Base-by-base conservation (phyloP, 345 rosid genomes). In the Turnera subulata region DNA sequence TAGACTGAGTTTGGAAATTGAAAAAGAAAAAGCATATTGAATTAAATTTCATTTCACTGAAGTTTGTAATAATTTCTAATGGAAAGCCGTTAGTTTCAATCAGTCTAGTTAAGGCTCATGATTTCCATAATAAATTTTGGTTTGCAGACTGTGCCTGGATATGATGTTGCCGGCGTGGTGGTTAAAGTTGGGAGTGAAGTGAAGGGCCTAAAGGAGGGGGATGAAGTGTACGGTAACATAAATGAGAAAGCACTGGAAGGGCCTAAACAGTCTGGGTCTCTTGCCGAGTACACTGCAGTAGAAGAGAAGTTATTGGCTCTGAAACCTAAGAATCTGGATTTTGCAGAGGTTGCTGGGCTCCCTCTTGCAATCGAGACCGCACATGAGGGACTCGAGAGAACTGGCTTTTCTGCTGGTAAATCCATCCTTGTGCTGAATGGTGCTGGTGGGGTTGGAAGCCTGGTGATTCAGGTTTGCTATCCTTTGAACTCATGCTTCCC, bases 391-490 rank as follows among this genome's bases (percentile, higher is more conserved):
- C 78, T 86, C 0, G 87, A 86, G 53, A 82, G 81, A 62, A 83
- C 93, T 0, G 95, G 89, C 5, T 88, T 88, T 63, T 84, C 95
- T 7, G 56, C 88, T 2, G 95, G 95, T 21, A 83, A 86, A 73
- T 88, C 95, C 0, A 80, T 92, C 70, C 95, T 92, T 45, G 86
- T 92, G 58, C 69, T 92, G 58, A 85, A 85, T 43, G 96, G 96
- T 22, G 80, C 96, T 23, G 98, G 98, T 51, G 96, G 98, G 45
- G 98, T 92, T 76, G 98, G 98, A 63, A 88, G 93, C 75, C 81
- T 92, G 18, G 95, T 75, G 63, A 84, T 92, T 78, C 98, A 92
- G 95, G 98, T 91, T 68, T 9, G 59, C 18, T 19, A 33, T 9
- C 14, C 50, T 40, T 1, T 17, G 48, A 45, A 24, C 2, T 40